Conservation (phyloP, 495 filamentous ascomycete genomes). For the Talaromyces trachyspermus region DNA sequence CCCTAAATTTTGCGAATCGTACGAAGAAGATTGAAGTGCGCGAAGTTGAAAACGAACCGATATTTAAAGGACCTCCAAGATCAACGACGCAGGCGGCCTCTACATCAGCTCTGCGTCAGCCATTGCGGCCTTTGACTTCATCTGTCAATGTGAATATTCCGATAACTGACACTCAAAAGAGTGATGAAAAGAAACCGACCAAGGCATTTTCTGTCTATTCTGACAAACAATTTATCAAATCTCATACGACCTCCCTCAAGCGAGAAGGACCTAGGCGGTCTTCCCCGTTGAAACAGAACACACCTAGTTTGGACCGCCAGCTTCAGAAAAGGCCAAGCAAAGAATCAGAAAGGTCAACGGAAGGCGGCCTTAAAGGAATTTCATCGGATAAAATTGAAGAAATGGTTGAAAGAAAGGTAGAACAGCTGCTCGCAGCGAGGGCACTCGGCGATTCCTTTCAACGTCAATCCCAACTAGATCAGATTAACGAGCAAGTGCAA, state of each 20-base stretch:
- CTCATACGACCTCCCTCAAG: slow-evolving; percentile 30
- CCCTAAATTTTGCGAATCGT: slow-evolving; percentile 88
- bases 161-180: slow-evolving; percentile 32
- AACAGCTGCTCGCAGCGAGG: slow-evolving; percentile 73
- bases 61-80: slow-evolving; percentile 65
- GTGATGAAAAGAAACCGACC: slow-evolving; percentile 55
- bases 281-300: slow-evolving; percentile 29
- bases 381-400: slow-evolving; percentile 80
- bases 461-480: slow-evolving; percentile 38
- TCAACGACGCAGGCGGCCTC: slow-evolving; percentile 35
- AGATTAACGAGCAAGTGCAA: slow-evolving; percentile 70
- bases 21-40: slow-evolving; percentile 95
- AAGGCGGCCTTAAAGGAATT: slow-evolving; percentile 32
- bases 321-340: slow-evolving; percentile 20
- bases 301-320: slow-evolving; percentile 21
- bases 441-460: slow-evolving; percentile 42
- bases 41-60: slow-evolving; percentile 87
- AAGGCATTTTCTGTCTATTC: slow-evolving; percentile 81
- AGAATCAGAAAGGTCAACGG: slow-evolving; percentile 1
- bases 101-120: slow-evolving; percentile 56
- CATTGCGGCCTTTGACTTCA: slow-evolving; percentile 61
- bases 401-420: slow-evolving; percentile 84
- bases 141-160: slow-evolving; percentile 53
- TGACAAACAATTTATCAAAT: slow-evolving; percentile 51
- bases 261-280: slow-evolving; percentile 29